Evolutionary conservation across 225 moss, liverwort and hornwort species (phyloP), one percentile per base, ranked within the genome.

Genomic region (Ulota crispa): DNA sequence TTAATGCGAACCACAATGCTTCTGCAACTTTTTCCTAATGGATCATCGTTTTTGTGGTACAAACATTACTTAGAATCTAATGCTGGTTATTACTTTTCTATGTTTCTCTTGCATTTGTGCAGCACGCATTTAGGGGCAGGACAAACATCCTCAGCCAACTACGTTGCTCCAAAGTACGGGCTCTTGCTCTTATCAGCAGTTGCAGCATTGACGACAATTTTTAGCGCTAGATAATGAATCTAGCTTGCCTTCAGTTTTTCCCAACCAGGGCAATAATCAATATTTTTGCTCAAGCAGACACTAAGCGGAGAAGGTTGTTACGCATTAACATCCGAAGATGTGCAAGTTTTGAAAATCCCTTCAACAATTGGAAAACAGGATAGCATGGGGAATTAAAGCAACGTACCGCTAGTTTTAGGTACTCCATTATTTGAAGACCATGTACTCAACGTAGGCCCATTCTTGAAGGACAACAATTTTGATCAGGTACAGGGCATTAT

Each of bases 81-180:
- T 8, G 18, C 50, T 61, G 26, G 2, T 45, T 32, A 21, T 24
- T 2, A 11, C 6, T 31, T 13, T 62, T 0, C 23, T 9, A 43
- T 1, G 31, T 18, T 50, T 50, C 32, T 11, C 12, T 62, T 50
- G 9, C 7, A 32, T 9, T 18, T 61, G 36, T 80, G 85, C 88
- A 88, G 88, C 79, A 85, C 85, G n/a, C 76, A 85, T 37, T 63
- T 85, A 63, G 79, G 76, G 28, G 68, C 88, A 11, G 15, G 61
- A 47, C 85, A 88, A 32, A 3, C 59, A 30, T 85, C 88, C 24
- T 61, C 85, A 16, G 67, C 82, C 3, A 1, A 20, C 2, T 62
- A 45, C 30, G 9, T 76, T 2, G 43, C 68, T 72, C 68, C 85
- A 19, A 60, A 23, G 10, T 27, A 2, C 20, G 45, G 15, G 11